A percentile compares a stretch with the other conserved stretches of the same genome.
Evolutionary conservation across 768 basidiomycete genomes (phyloP).

Genomic region (Pleurotus tuber-regium): DNA sequence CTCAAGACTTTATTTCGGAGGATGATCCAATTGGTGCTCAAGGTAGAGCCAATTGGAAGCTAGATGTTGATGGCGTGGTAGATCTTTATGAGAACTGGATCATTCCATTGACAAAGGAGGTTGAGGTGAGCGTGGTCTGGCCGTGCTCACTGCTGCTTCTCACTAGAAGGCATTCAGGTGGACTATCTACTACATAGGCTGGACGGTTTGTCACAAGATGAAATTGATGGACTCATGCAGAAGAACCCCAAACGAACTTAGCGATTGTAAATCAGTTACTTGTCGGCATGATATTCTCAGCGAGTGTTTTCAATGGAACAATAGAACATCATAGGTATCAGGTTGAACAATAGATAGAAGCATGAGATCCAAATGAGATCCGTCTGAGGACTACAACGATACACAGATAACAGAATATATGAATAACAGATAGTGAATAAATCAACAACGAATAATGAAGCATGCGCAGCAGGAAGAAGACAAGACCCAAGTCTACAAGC

Average conservation of each 20-base stretch:
- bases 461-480: background rate
- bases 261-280: conserved; percentile 3
- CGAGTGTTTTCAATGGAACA: background rate
- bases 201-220: conserved; percentile 77
- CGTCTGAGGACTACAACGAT: conserved; percentile 12
- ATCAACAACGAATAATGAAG: conserved; percentile 2
- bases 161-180: conserved; percentile 61
- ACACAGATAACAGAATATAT: conserved; percentile 14
- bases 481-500: background rate
- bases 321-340: conserved; percentile 1
- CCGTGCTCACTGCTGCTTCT: background rate
- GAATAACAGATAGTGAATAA: conserved; percentile 12
- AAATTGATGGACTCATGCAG: conserved; percentile 63
- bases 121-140: conserved; percentile 68
- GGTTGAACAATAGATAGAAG: conserved; percentile 1
- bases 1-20: conserved; percentile 73
- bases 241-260: conserved; percentile 9
- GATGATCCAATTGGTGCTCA: conserved; percentile 45
- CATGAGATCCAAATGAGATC: background rate
- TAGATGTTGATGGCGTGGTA: conserved; percentile 91
- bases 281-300: background rate
- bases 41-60: conserved; percentile 56
- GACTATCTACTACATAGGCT: conserved; percentile 92
- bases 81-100: conserved; percentile 93
- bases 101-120: conserved; percentile 96